A percentile compares a stretch with the other conserved stretches of the same genome.
These are phyloP conservation scores for Wilcoxina mikolae DNA, from an alignment of 495 filamentous ascomycete genomes.

Conservation along the genomic window DNA sequence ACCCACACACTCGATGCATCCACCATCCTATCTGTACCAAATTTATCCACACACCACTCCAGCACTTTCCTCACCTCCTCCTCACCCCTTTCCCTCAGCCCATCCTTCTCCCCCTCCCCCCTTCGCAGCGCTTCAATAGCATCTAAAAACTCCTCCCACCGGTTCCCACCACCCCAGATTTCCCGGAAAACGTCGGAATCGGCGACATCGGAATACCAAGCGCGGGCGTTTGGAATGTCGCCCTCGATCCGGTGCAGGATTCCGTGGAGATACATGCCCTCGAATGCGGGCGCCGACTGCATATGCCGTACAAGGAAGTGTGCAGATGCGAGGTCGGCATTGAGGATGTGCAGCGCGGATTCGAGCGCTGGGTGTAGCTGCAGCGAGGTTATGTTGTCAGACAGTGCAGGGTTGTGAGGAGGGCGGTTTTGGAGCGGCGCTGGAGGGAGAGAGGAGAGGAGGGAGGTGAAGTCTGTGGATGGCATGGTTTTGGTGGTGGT, in stretches of 20 bases:
- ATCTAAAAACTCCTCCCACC: constrained; percentile 12
- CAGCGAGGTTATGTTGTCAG: constrained; percentile 28
- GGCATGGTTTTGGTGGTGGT: background rate
- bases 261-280: constrained; percentile 36
- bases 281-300: constrained; percentile 33
- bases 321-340: constrained; percentile 34
- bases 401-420: constrained; percentile 14
- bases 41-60: constrained; percentile 30
- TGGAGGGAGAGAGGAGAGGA: constrained; percentile 21
- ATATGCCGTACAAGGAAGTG: constrained; percentile 39
- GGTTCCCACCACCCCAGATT: constrained; percentile 22
- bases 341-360: constrained; percentile 35
- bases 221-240: constrained; percentile 33
- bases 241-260: constrained; percentile 37
- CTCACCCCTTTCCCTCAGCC: constrained; percentile 23
- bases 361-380: constrained; percentile 35
- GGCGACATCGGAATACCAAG: constrained; percentile 33
- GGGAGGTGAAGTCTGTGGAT: constrained; percentile 11
- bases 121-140: constrained; percentile 12
- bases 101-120: constrained; percentile 13
- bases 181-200: constrained; percentile 25
- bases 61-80: constrained; percentile 31
- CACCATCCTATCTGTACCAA: constrained; percentile 26
- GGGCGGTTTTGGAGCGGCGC: constrained; percentile 21
- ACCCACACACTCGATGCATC: constrained; percentile 32